Base-by-base conservation (phyloP, 148 eudicot genomes). In the Spergularia marina region DNA sequence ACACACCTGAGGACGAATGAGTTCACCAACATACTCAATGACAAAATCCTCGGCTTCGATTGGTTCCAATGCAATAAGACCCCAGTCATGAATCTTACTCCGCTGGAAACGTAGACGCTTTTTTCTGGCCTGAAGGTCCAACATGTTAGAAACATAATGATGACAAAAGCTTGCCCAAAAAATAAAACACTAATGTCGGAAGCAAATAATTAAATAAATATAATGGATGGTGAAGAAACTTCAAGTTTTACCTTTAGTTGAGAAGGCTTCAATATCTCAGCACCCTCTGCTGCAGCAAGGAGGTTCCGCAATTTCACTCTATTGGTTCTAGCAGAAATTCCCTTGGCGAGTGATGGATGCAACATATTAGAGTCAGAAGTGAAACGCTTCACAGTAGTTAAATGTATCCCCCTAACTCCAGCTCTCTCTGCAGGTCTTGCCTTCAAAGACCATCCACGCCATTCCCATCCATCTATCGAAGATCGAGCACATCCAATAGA, bases 31-130 rank as follows among this genome's bases (percentile, higher is more conserved):
- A 84, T 95, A 95, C 87, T 94, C 98, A 62, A 95, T 95, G 77
- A 95, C 98, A 78, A 95, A 95, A 85, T 95, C 99, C 69, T 92
- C 99, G 7, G 94, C 90, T 73, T 95, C 99, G 80, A 95, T 95
- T 70, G 99, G 91, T 82, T 95, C 99, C 68, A 85, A 84, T 10
- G 94, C 99, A 84, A 92, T 87, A 84, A 95, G 94, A 73, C 99
- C 99, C 99, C 99, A 95, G 62, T 92, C 99, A 79, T 95, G 99
- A 80, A 95, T 95, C 89, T 89, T 95, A 79, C 99, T 95, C 78
- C 87, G 82, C 74, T 95, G 99, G 77, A 95, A 95, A 74, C 99
- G 88, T 36, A 95, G 76, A 30, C 86, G 92, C 82, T 95, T 95
- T 79, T 92, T 95, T 82, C 99, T 87, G 58, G 98, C 97, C 99